phyloP scores from a whole-genome alignment of 2,329 filamentous ascomycete genomes.

The Fusarium penzigii region DNA sequence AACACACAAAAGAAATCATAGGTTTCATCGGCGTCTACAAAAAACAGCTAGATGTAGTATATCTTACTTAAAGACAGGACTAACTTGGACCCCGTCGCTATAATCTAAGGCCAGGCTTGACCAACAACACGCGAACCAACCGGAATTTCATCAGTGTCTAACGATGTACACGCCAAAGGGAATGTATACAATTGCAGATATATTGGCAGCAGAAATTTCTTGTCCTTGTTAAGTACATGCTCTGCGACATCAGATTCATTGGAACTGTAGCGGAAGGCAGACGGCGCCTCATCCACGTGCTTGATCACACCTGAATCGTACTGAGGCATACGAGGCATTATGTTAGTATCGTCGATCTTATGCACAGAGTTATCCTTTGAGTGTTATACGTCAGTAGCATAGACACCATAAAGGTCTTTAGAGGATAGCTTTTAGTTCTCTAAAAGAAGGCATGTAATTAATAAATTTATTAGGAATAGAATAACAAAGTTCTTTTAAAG shows the following conservation, averaged over 20 bases:
- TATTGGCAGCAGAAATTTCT: constrained; percentile 33
- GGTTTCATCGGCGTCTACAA: too few relatives aligned
- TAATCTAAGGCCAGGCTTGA: constrained; percentile 47
- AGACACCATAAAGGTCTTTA: constrained; percentile 2
- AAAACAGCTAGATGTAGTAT: too few relatives aligned
- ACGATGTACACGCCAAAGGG: constrained; percentile 48
- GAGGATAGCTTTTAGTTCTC: constrained; percentile 4
- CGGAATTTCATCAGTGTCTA: constrained; percentile 47
- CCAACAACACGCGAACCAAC: constrained; percentile 47
- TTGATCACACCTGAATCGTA: constrained; percentile 4
- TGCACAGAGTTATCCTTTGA: constrained; percentile 1
- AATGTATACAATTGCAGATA: constrained; percentile 42
- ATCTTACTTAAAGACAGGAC: too few relatives aligned
- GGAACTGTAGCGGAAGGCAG: constrained; percentile 7
- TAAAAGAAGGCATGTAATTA: constrained; percentile 7
- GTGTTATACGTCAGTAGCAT: constrained; percentile 3
- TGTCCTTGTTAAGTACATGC: not conserved
- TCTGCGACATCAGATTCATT: constrained; percentile 2
- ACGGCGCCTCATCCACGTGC: constrained; percentile 7
- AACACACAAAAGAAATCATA: too few relatives aligned
- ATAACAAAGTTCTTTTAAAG: not conserved
- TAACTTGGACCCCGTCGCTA: constrained; percentile 53
- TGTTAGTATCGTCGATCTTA: constrained; percentile 7
- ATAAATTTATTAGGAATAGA: constrained; percentile 9
- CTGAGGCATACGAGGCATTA: constrained; percentile 12